These are phyloP conservation scores for Leccinellum luteum DNA, from an alignment of 768 basidiomycete species.

Conservation along the genomic window DNA sequence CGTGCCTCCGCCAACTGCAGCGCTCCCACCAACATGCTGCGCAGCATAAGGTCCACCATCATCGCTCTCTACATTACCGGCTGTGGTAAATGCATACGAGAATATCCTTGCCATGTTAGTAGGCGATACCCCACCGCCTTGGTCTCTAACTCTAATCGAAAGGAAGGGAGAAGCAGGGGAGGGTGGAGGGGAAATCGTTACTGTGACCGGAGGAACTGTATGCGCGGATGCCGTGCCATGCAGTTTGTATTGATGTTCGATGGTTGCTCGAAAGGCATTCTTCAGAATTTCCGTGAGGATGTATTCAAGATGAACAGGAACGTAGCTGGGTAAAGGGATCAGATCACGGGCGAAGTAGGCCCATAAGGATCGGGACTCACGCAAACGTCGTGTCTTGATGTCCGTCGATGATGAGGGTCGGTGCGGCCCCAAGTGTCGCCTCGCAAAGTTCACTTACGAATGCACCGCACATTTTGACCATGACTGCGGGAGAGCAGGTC, in stretches of 20 bases:
- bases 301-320: slow-evolving; percentile 89
- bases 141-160: slow-evolving; percentile 78
- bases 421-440: slow-evolving; percentile 74
- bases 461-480: slow-evolving; percentile 79
- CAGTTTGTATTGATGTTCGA: slow-evolving; percentile 63
- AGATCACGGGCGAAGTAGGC: slow-evolving; percentile 6
- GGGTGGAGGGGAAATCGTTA: slow-evolving; percentile 67
- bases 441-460: slow-evolving; percentile 84
- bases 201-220: slow-evolving; percentile 57
- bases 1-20: slow-evolving; percentile 49
- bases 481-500: slow-evolving; percentile 64
- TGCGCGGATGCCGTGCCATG: slow-evolving; percentile 34
- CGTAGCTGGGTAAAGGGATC: slow-evolving; percentile 51
- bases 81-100: slow-evolving; percentile 91
- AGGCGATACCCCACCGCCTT: slow-evolving; percentile 81
- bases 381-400: slow-evolving; percentile 68
- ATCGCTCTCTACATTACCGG: slow-evolving; percentile 47
- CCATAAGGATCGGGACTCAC: slow-evolving; percentile 45
- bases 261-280: slow-evolving; percentile 87
- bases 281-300: slow-evolving; percentile 89
- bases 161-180: slow-evolving; percentile 45
- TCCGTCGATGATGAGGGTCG: slow-evolving; percentile 69
- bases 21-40: slow-evolving; percentile 72
- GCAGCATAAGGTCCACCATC: slow-evolving; percentile 76
- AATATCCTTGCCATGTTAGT: slow-evolving; percentile 77